Evolutionary conservation across 495 filamentous ascomycete species (phyloP).

Genomic region (Penicillium waksmanii): DNA sequence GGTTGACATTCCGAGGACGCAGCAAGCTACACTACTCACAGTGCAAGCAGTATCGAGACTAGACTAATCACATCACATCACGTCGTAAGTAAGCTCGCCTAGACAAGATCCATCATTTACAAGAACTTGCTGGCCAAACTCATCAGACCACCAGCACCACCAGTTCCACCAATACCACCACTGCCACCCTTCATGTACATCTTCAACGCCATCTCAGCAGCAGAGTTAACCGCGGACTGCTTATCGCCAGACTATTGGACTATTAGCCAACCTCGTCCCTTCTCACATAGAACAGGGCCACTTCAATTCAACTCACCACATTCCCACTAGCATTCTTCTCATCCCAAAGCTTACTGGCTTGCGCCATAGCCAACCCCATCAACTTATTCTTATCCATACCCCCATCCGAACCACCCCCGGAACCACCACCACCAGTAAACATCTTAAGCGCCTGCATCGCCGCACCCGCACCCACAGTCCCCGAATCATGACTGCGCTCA

Average conservation of each 20-base stretch:
- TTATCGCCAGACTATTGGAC: slow-evolving; percentile 52
- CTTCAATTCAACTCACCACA: slow-evolving; percentile 43
- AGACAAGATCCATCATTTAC: background rate
- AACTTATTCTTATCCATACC: slow-evolving; percentile 60
- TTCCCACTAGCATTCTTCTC: slow-evolving; percentile 52
- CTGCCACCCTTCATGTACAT: slow-evolving; percentile 68
- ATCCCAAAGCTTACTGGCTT: slow-evolving; percentile 70
- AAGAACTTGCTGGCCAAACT: slow-evolving; percentile 62
- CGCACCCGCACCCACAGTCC: slow-evolving; percentile 60
- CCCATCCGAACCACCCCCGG: slow-evolving; percentile 23
- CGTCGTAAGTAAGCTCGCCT: too few relatives aligned
- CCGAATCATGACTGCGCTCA: slow-evolving; percentile 39
- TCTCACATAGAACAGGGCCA: background rate
- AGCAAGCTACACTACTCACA: too few relatives aligned
- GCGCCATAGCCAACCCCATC: slow-evolving; percentile 68
- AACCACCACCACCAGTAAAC: slow-evolving; percentile 52
- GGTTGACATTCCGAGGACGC: too few relatives aligned
- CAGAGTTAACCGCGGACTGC: slow-evolving; percentile 61
- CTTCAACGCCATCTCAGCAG: slow-evolving; percentile 69
- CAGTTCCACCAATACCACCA: slow-evolving; percentile 50
- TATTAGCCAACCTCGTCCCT: too few relatives aligned
- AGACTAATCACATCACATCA: too few relatives aligned
- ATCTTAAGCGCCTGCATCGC: slow-evolving; percentile 73
- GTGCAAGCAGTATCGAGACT: too few relatives aligned
- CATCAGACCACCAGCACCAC: slow-evolving; percentile 55